Evolutionary conservation across 805 yeast genomes (phyloP), one percentile per base, ranked within the genome.

Genomic region (Kuraishia borneana): DNA sequence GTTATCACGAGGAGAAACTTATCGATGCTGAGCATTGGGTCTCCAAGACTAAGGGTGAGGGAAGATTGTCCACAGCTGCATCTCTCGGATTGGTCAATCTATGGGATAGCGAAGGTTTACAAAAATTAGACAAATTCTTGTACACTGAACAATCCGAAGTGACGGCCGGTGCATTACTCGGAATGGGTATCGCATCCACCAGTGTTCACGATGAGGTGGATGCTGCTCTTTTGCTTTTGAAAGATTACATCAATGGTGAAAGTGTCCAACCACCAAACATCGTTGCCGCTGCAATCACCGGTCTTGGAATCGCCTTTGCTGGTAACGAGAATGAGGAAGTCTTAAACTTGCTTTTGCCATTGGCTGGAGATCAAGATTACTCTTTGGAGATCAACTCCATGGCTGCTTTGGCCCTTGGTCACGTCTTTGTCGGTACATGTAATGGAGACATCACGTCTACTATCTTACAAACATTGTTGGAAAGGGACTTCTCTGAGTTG

Each of bases 121-220:
- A 89, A 59, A 74, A 73, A 37, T 68, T 92, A 47, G 97, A 92
- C 59, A 83, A 82, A 56, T 88, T 81, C 55, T 63, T 89, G 38
- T 88, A 88, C 50, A 79, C 94, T 3, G 70, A 77, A 13, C 95
- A 87, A 47, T 79, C 76, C 38, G 89, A 84, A 50, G 74, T 88
- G 44, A 85, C 85, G 60, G 96, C 97, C 5, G 99, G 99, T 59
- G 95, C 98, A 4, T 66, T 92, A 38, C 68, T 92, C 44, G 99
- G 97, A 56, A 84, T 85, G 57, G 98, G 97, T 56, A 70, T 92
- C 32, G 78, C 85, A 5, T 83, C 94, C 20, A 70, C 94, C 17
- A 94, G 94, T 58, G 89, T 92, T 36, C 95, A 84, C 58, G 96
- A 89, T 53, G 98, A 89, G 41, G 84, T 88, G 29, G 97, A 87